Conservation (phyloP, 305 asterid genomes). For the Fraxinus ornus region DNA sequence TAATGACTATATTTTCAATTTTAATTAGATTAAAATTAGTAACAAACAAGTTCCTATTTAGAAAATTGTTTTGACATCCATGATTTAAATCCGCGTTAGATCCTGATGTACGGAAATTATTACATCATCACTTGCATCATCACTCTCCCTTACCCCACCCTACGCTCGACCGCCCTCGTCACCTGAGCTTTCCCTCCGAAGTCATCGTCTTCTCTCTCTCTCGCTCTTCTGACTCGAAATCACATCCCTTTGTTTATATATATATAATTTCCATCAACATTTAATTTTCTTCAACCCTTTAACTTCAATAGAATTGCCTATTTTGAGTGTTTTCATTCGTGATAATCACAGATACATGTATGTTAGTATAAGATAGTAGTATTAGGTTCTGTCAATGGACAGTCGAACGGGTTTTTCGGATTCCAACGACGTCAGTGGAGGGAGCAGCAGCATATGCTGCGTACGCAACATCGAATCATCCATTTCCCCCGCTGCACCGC, state of each 20-base stretch:
- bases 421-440: conserved; percentile 63
- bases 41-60: too few species aligned
- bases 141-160: neutral
- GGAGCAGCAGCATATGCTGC: conserved; percentile 60
- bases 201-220: too few species aligned
- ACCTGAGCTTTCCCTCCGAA: too few species aligned
- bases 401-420: conserved; percentile 47
- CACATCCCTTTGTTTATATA: neutral
- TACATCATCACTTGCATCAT: neutral
- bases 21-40: too few species aligned
- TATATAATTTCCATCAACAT: neutral
- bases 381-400: conserved; percentile 33
- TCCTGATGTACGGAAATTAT: neutral
- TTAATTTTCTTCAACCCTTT: neutral
- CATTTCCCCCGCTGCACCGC: conserved; percentile 25
- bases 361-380: neutral
- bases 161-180: neutral
- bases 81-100: neutral
- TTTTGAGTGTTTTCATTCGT: neutral
- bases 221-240: neutral
- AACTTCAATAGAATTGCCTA: neutral
- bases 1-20: too few species aligned
- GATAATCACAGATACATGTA: conserved; percentile 7
- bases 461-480: conserved; percentile 33
- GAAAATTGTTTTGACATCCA: too few species aligned